Evolutionary conservation across 176 grass and related monocot genomes (phyloP), one percentile per base, ranked within the genome.

Genomic region (Urochloa ruziziensis): DNA sequence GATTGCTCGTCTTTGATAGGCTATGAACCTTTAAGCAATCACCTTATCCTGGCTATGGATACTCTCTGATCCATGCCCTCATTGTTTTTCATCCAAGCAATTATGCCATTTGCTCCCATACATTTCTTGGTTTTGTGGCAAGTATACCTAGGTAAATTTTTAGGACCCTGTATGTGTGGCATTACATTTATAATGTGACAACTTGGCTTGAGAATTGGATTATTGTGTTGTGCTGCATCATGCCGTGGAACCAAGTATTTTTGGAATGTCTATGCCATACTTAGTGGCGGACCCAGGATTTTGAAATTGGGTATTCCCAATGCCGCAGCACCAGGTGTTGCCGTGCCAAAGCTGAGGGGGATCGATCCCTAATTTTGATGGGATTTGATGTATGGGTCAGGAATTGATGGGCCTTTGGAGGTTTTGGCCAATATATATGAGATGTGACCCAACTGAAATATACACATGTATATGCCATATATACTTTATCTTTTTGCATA

Each of bases 41-140:
- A 63, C 12, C 49, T 61, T 77, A 54, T 33, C 43, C 66, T 2
- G 14, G 30, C 47, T 73, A 44, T 10, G 32, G 30, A 78, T 78
- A 24, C 46, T 7, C 56, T 39, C 21, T n/a, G 51, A 43, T 82
- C 60, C 53, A 29, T 46, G 18, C 65, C 49, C 48, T 88, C 14
- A 78, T 11, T 56, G 2, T 37, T 73, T 88, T 43, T 16, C 46
- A 63, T 21, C 46, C 67, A 66, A 23, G 40, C 44, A 34, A 27
- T 78, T 80, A 54, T 52, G 13, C 23, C 37, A 83, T 73, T 82
- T 82, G 68, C 11, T 62, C 28, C 68, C 23, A 83, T 78, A 57
- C 30, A 63, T 73, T 78, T 72, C 83, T 70, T 54, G 85, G 67
- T n/a, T 65, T 21, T 62, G 17, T 83, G 62, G 52, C 46, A 44